phyloP scores from a whole-genome alignment of 1,284 basidiomycete genomes.

The Inonotus obliquus region DNA sequence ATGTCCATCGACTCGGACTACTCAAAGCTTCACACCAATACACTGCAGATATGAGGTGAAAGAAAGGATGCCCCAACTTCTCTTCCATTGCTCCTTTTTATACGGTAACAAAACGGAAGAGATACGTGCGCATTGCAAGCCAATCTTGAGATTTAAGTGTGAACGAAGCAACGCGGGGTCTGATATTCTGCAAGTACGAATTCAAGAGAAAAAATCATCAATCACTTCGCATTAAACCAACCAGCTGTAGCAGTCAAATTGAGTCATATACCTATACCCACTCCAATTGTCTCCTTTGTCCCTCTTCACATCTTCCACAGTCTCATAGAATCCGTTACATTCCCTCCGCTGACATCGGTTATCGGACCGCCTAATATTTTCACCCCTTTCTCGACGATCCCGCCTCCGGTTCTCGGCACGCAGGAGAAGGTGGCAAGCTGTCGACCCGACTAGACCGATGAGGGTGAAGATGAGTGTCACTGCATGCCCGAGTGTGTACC shows the following conservation, averaged over 20 bases:
- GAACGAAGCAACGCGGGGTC: conserved; percentile 81
- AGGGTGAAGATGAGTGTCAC: conserved; percentile 46
- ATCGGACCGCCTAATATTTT: conserved; percentile 35
- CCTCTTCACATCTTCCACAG: conserved; percentile 45
- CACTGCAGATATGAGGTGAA: no score
- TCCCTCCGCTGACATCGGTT: conserved; percentile 5
- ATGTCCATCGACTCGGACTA: no score
- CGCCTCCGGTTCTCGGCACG: conserved; percentile 40
- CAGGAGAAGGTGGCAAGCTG: conserved; percentile 33
- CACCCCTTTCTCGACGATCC: conserved; percentile 43
- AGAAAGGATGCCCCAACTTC: neutral
- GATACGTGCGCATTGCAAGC: neutral
- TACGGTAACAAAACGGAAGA: neutral
- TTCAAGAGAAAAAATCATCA: no score
- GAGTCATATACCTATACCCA: conserved; percentile 47
- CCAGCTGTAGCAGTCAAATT: neutral
- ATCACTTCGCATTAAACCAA: neutral
- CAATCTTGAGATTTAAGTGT: conserved; percentile 37
- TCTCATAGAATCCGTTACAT: conserved; percentile 37
- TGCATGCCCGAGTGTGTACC: conserved; percentile 47
- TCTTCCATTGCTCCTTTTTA: neutral
- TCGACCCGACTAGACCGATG: conserved; percentile 40
- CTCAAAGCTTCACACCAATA: no score
- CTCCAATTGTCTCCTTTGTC: conserved; percentile 59
- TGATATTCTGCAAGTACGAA: no score